Percentiles rank a stretch among this genome's conserved stretches.
Conservation (phyloP, 139 green algal genomes). For the Limnomonas spitsbergensis region DNA sequence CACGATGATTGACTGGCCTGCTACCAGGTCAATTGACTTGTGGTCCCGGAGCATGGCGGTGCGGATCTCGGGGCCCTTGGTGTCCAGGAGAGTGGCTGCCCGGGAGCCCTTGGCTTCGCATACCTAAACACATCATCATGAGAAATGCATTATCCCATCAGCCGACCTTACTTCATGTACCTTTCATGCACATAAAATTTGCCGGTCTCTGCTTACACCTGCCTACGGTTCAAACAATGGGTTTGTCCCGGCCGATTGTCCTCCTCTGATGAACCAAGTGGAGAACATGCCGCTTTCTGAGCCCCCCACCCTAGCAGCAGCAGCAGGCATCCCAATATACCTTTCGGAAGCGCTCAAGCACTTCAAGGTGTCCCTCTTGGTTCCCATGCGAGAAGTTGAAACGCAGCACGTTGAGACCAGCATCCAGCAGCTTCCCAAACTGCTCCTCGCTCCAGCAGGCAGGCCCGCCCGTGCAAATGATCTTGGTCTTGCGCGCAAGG, state of each 20-base stretch:
- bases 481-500: slow-evolving; percentile 65
- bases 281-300: too few relatives aligned
- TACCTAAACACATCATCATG: slow-evolving; percentile 32
- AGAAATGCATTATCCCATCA: too few relatives aligned
- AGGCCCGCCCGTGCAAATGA: slow-evolving; percentile 66
- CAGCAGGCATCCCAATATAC: too few relatives aligned
- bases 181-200: too few relatives aligned
- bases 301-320: background rate
- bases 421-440: slow-evolving; percentile 57
- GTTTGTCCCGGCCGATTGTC: too few relatives aligned
- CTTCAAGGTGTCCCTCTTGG: slow-evolving; percentile 47
- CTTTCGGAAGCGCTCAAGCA: slow-evolving; percentile 59
- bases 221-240: too few relatives aligned
- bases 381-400: slow-evolving; percentile 81
- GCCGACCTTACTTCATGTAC: too few relatives aligned
- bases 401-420: slow-evolving; percentile 58
- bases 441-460: slow-evolving; percentile 56
- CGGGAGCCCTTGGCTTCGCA: slow-evolving; percentile 20
- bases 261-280: too few relatives aligned
- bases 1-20: slow-evolving; percentile 54
- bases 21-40: slow-evolving; percentile 36
- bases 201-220: too few relatives aligned
- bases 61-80: slow-evolving; percentile 56
- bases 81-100: slow-evolving; percentile 34
- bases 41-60: slow-evolving; percentile 62